Percentiles rank a stretch among this genome's conserved stretches.
These are phyloP conservation scores for Pseudogymnoascus sp. DNA, from an alignment of 2,329 filamentous ascomycete genomes.

Conservation along the genomic window DNA sequence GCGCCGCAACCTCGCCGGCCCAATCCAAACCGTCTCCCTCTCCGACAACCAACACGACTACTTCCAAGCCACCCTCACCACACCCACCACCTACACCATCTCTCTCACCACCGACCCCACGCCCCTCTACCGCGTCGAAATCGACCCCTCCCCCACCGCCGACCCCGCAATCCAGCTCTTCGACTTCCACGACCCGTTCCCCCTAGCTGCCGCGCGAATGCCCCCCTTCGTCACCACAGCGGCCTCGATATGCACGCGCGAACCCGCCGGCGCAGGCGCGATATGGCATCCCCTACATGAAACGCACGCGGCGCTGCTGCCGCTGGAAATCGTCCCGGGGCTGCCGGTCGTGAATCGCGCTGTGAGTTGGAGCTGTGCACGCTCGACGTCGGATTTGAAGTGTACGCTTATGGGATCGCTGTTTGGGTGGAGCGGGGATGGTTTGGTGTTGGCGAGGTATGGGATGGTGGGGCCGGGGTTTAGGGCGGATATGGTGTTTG, in stretches of 20 bases:
- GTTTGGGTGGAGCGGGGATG: not conserved
- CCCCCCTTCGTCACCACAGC: not conserved
- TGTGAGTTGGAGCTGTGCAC: not conserved
- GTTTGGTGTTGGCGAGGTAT: not conserved
- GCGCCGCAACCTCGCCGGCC: not conserved
- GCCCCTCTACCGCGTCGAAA: not conserved
- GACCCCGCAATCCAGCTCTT: conserved; percentile 1
- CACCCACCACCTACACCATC: not conserved
- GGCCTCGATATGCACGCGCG: not conserved
- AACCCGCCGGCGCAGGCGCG: not conserved
- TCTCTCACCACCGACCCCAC: not conserved
- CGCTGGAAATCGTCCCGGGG: not conserved
- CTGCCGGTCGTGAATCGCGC: not conserved
- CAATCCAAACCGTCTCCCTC: not conserved
- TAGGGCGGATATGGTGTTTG: not conserved
- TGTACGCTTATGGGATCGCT: not conserved
- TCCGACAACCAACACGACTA: not conserved
- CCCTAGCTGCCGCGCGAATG: not conserved
- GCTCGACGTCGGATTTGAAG: not conserved
- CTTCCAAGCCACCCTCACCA: not conserved
- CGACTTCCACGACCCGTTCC: not conserved
- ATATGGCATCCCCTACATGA: not conserved
- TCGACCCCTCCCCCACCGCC: not conserved
- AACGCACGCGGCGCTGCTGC: not conserved
- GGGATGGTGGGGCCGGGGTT: not conserved